These are phyloP conservation scores for Ganoderma meredithae DNA, from an alignment of 1,284 basidiomycete genomes.

Conservation along the genomic window DNA sequence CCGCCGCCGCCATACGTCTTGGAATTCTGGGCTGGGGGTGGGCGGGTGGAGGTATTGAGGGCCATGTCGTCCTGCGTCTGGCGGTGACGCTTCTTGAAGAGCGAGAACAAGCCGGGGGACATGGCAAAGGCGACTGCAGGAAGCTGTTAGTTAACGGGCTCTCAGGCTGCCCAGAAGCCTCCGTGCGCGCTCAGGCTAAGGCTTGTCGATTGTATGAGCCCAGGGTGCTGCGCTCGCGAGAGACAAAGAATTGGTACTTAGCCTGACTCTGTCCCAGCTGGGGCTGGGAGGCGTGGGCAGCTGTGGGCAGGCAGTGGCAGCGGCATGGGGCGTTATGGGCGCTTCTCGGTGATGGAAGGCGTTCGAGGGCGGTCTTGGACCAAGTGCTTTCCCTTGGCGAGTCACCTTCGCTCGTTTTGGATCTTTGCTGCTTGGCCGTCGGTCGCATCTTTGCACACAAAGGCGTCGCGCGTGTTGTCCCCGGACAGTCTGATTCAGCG, in stretches of 20 bases:
- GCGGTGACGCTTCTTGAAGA: conserved; percentile 29
- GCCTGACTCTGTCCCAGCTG: neutral
- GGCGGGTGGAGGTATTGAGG: conserved; percentile 6
- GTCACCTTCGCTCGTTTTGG: conserved; percentile 22
- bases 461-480: neutral
- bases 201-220: conserved; percentile 4
- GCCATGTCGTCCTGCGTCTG: conserved; percentile 19
- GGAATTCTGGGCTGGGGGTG: neutral
- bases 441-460: neutral
- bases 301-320: conserved; percentile 7
- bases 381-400: conserved; percentile 22
- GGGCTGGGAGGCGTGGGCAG: neutral
- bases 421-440: neutral
- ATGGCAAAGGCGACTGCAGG: conserved; percentile 9
- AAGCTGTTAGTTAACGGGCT: neutral
- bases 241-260: conserved; percentile 10
- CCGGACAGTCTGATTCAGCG: neutral
- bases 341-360: neutral
- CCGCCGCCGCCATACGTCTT: neutral
- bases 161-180: conserved; percentile 6
- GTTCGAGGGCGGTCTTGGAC: conserved; percentile 10
- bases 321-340: conserved; percentile 20
- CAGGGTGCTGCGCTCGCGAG: conserved; percentile 4
- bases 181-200: conserved; percentile 7
- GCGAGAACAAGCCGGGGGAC: conserved; percentile 17